Base-by-base conservation (phyloP, 1,139 yeast species). In the Candida neerlandica region DNA sequence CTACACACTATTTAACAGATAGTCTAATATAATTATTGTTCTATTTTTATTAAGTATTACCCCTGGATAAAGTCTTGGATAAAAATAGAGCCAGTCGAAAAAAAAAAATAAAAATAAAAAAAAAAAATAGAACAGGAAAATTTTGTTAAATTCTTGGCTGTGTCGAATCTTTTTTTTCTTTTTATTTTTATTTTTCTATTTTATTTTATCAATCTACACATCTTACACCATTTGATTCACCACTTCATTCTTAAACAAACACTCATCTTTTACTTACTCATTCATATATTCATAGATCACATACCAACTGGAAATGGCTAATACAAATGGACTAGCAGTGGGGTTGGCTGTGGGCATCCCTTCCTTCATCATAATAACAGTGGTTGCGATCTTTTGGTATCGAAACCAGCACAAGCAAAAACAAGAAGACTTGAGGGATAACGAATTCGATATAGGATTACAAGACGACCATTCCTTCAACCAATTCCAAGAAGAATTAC, bases 311-410 rank as follows among this genome's bases (percentile, higher is more conserved):
- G 9, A 23, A 23, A 66, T 66, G 70, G 62, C 52, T 16, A 53
- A 57, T 46, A 52, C 61, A 12, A 57, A 64, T 49, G 58, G 63
- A 12, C 55, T 66, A 47, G 63, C 79, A 11, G 78, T 75, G 15
- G 80, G 80, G 3, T 62, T 75, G 44, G 75, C 78, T 15, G 72
- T 76, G 32, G 80, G 80, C 6, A 58, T 73, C 33, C 79, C 80
- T 2, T 62, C 73, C 34, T 61, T 67, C 42, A 38, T 71, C 14
- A 63, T 73, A 23, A 45, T 73, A 6, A 53, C 64, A 15, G 55
- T 58, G 14, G 55, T 62, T 21, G 51, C 60, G 5, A 44, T 61
- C 14, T 57, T 69, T 32, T 71, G 72, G 69, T 50, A 58, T 42
- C 58, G 73, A 41, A 70, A 69, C 55, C 68, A 69, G 43, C 63